Conservation (phyloP, 768 basidiomycete genomes). For the Tubosaeta sp. region DNA sequence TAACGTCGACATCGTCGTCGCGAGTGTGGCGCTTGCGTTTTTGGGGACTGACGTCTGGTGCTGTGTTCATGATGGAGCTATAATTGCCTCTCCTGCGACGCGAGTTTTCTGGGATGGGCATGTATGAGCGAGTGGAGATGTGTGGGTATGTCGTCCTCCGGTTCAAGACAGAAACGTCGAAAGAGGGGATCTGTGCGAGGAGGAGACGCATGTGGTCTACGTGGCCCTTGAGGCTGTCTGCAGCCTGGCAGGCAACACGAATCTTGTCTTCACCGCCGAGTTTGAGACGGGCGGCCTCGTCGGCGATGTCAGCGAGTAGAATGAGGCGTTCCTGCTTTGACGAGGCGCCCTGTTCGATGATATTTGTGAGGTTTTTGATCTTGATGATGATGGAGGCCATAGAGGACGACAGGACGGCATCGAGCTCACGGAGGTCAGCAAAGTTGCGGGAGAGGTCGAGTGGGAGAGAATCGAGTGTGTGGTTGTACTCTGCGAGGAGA, state of each 20-base stretch:
- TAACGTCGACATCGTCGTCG: constrained; percentile 62
- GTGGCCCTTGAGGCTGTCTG: constrained; percentile 77
- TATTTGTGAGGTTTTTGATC: constrained; percentile 66
- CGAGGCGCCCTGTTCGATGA: constrained; percentile 63
- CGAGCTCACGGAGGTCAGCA: constrained; percentile 96
- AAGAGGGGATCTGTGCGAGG: constrained; percentile 58
- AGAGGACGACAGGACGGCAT: constrained; percentile 91
- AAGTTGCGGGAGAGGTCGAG: constrained; percentile 91
- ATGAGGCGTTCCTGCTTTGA: constrained; percentile 73
- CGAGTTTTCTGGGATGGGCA: constrained; percentile 67
- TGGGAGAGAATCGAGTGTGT: constrained; percentile 90
- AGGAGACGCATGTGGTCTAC: constrained; percentile 57
- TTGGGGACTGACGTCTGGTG: constrained; percentile 55
- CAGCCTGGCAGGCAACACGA: constrained; percentile 85
- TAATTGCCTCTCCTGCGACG: constrained; percentile 55
- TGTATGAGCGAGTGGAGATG: constrained; percentile 62
- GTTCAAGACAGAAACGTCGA: constrained; percentile 53
- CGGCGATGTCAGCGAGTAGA: constrained; percentile 89
- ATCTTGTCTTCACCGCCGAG: constrained; percentile 98
- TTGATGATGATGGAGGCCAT: constrained; percentile 78
- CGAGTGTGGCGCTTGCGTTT: constrained; percentile 57
- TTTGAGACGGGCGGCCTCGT: constrained; percentile 87
- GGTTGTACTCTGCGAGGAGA: constrained; percentile 79
- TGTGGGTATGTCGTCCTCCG: constrained; percentile 73
- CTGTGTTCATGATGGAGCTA: constrained; percentile 48